Evolutionary conservation across 208 protist species (phyloP).

Genomic region (Novymonas esmeraldas): DNA sequence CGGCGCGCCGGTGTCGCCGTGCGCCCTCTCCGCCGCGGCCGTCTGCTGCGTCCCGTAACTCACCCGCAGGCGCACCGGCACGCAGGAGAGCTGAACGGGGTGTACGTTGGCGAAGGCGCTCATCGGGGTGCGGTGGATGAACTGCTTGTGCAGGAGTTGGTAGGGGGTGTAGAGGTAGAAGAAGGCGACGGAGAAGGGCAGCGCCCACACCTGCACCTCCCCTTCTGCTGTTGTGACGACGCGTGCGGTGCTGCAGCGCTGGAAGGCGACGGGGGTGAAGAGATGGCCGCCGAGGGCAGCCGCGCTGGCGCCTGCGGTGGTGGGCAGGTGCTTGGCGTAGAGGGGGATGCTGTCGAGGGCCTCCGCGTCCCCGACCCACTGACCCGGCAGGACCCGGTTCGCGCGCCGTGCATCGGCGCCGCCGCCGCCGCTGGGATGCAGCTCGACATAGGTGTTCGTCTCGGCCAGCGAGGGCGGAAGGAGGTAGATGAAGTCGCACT

Average conservation of each 20-base stretch:
- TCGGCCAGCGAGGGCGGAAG: slow-evolving; percentile 21
- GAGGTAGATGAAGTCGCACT: slow-evolving; percentile 35
- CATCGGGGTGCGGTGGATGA: slow-evolving; percentile 35
- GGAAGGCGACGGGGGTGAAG: no score
- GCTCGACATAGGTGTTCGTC: slow-evolving; percentile 5
- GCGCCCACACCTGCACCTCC: slow-evolving; percentile 32
- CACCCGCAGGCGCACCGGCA: slow-evolving; percentile 17
- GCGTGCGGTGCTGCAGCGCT: slow-evolving; percentile 25
- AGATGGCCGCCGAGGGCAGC: not conserved
- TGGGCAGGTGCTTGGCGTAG: slow-evolving; percentile 4
- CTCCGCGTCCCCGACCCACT: slow-evolving; percentile 56
- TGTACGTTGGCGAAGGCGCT: slow-evolving; percentile 27
- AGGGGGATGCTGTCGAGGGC: slow-evolving; percentile 29
- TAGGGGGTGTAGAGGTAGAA: slow-evolving; percentile 49
- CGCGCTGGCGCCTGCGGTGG: not conserved
- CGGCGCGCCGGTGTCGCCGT: not conserved
- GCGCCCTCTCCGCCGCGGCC: not conserved
- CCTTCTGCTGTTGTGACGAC: not conserved
- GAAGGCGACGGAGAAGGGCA: slow-evolving; percentile 45
- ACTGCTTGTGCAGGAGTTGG: slow-evolving; percentile 34
- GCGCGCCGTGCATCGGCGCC: not conserved
- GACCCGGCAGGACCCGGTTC: slow-evolving; percentile 25
- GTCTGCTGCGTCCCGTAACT: slow-evolving; percentile 4
- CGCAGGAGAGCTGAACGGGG: slow-evolving; percentile 20
- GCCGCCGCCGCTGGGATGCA: no score